Base-by-base conservation (phyloP, 192 early-diverging fungal genomes). In the Podila verticillata region DNA sequence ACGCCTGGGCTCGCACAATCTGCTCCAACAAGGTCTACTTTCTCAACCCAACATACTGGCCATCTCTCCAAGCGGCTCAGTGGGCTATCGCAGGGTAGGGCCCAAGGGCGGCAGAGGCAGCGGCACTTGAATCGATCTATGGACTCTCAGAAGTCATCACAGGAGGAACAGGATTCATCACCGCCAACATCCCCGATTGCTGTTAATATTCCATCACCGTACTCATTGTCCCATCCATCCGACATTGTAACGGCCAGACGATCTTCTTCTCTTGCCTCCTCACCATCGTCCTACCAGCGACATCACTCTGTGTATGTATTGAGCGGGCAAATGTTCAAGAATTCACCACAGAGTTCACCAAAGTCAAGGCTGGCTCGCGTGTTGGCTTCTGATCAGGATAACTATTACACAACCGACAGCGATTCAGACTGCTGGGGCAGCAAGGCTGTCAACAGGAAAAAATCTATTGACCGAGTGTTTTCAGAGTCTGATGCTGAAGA, bases 241-340 rank as follows among this genome's bases (percentile, higher is more conserved):
- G 77, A 80, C 28, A 72, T 68, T 8, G 69, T 66, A n/a, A 60
- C 32, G 0, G 61, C 59, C 15, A 80, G 77, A 10, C 68, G 70
- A 44, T 68, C 77, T 22, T 80, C 77, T 0, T 80, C 77, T 5
- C 8, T 80, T n/a, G 77, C 77, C 8, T 80, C 77, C 2, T 80
- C 77, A 15, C 77, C 77, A 7, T 80, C 77, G 1, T 80, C 77
- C 7, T 80, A 80, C 29, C 77, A 80, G 56, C 48, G 77, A 19
- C 77, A 80, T 54, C 77, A 80, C 22, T 80, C 77, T 7, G 65
- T 80, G 1, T 80, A 80, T 35, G 77, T 80, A 15, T 31, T 80
- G 12, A 80, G 77, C 28, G 77, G 77, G 9, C 77, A 80, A 36
- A 80, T 80, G 77, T 80, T 80, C 65, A 80, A 72, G 61, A 68